Percentiles rank a stretch among this genome's conserved stretches.
phyloP scores from a whole-genome alignment of 2,329 filamentous ascomycete genomes.

The Bertia moriformis region DNA sequence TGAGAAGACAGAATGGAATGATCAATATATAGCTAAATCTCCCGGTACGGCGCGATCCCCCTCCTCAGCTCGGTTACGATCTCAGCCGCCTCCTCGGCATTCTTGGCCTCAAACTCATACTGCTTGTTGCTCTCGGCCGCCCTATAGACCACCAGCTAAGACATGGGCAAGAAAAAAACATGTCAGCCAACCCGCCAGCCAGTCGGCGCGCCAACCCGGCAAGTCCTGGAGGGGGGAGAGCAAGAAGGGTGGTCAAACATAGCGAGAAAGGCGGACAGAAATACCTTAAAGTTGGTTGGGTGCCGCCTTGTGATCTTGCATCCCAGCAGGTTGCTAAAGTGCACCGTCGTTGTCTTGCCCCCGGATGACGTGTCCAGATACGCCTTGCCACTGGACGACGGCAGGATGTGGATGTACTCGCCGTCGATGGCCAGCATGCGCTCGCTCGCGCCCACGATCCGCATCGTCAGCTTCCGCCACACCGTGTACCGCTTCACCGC shows the following conservation, averaged over 20 bases:
- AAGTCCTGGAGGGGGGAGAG: constrained; percentile 7
- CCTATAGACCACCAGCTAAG: constrained; percentile 6
- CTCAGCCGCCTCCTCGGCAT: constrained; percentile 3
- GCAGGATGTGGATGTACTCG: constrained; percentile 78
- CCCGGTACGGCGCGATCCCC: constrained; percentile 4
- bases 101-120: constrained; percentile 4
- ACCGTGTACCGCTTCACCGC: constrained; percentile 62
- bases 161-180: too few species aligned
- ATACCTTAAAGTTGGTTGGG: constrained; percentile 65
- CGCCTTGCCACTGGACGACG: constrained; percentile 50
- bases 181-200: constrained; percentile 2
- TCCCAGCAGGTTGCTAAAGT: constrained; percentile 69
- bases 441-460: constrained; percentile 62
- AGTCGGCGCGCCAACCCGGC: constrained; percentile 3
- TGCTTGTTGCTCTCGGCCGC: constrained; percentile 6
- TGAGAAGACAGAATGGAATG: background rate
- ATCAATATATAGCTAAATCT: background rate
- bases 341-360: constrained; percentile 68
- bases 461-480: constrained; percentile 70
- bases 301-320: constrained; percentile 71
- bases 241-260: constrained; percentile 3
- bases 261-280: constrained; percentile 7
- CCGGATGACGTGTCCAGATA: too few species aligned
- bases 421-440: constrained; percentile 67
- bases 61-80: constrained; percentile 6